Base-by-base conservation (phyloP, 148 eudicot species). In the Chenopodium formosanum region DNA sequence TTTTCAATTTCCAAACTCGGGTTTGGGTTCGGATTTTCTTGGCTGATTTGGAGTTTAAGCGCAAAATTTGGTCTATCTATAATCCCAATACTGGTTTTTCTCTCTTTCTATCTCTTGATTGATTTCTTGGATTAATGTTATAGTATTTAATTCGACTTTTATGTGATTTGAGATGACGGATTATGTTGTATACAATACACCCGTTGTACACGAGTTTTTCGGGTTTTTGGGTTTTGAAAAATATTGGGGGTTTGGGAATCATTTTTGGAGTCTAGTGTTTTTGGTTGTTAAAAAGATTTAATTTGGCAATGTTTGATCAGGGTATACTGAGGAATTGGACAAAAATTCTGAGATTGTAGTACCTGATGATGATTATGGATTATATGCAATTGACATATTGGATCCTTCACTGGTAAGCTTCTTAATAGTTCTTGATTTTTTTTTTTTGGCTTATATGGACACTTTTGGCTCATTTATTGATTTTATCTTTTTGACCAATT, bases 361-460 rank as follows among this genome's bases (percentile, higher is more conserved):
- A 80, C 98, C 98, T 56, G 89, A 92, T 74, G 98, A 92, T 86
- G 98, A 93, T 86, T 85, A 89, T 85, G 97, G 98, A 70, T 86
- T 95, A 73, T 91, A 95, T 88, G 98, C 98, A 37, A 95, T 95
- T 82, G 97, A 95, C 86, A 93, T 95, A 71, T 85, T 95, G 90
- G 98, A 95, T 78, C 98, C 98, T 70, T 92, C 98, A 13, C 27
- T 86, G 72, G 98, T 94, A 86, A 89, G 94, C 71, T 46, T 40
- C 12, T 29, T 20, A 13, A 9, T 5, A 67, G 16, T 67, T 1
- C 13, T 29, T 9, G 0, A 67, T 0, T 1, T 62, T 31, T 31
- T 31, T 31, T 31, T 62, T 62, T 34, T 16, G 44, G 44, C 44
- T 40, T 20, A 16, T 14, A 34, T 14, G 34, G 47, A 32, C 23